phyloP scores from a whole-genome alignment of 352 stramenopile species.

The Nothophytophthora sp. region DNA sequence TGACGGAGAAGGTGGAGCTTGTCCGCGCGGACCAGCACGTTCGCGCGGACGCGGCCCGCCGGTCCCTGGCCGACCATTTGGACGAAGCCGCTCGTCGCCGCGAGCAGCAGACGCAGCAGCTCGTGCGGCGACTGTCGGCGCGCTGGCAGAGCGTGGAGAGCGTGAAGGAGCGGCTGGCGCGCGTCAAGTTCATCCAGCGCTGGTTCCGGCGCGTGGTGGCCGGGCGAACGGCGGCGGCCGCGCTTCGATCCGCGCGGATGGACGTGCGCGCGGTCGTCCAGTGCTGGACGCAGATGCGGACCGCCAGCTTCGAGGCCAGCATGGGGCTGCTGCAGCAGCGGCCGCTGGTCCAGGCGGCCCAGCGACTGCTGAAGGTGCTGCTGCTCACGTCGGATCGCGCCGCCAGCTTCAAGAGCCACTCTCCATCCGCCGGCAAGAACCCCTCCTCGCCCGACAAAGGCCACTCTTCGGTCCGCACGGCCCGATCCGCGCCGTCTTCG shows the following conservation, averaged over 20 bases:
- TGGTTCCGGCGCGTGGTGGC: conserved; percentile 64
- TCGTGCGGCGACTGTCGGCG: conserved; percentile 46
- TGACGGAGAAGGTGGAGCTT: conserved; percentile 56
- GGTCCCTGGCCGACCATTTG: conserved; percentile 46
- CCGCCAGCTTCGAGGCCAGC: conserved; percentile 49
- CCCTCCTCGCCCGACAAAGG: too few species aligned
- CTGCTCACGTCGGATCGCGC: too few species aligned
- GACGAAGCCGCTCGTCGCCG: conserved; percentile 47
- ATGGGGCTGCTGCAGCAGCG: conserved; percentile 69
- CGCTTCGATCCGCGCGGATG: conserved; percentile 31
- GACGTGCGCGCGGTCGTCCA: conserved; percentile 41
- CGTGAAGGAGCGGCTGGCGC: conserved; percentile 59
- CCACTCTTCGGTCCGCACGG: too few species aligned
- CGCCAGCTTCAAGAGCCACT: too few species aligned
- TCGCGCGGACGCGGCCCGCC: conserved; percentile 35
- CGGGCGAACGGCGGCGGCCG: conserved; percentile 36
- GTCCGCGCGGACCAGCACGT: conserved; percentile 47
- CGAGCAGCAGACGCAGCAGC: conserved; percentile 50
- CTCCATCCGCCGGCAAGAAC: too few species aligned
- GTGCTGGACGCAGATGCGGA: conserved; percentile 45
- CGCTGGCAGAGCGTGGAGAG: conserved; percentile 74
- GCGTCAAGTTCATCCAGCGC: conserved; percentile 75
- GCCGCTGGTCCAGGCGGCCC: conserved; percentile 45
- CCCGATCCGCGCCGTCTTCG: not conserved
- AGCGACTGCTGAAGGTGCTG: conserved; percentile 58